Conservation (phyloP, 2,329 filamentous ascomycete species). For the Phialophora expanda region DNA sequence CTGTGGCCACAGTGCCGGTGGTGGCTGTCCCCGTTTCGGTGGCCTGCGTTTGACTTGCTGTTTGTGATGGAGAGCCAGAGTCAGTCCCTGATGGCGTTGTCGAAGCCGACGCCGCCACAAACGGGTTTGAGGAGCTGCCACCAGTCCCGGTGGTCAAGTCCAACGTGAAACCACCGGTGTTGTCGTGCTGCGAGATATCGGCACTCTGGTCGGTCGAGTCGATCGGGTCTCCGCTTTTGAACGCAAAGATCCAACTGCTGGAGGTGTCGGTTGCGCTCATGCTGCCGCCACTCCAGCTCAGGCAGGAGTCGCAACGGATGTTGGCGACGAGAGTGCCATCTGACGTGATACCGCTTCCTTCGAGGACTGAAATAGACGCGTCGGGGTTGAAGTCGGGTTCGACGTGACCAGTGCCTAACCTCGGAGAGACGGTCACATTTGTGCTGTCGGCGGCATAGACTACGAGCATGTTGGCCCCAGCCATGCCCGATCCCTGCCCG, state of each 20-base stretch:
- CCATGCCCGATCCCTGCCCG: slow-evolving; percentile 62
- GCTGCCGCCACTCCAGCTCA: slow-evolving; percentile 58
- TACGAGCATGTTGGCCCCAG: slow-evolving; percentile 63
- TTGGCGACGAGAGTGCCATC: slow-evolving; percentile 62
- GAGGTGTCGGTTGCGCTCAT: slow-evolving; percentile 55
- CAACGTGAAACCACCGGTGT: slow-evolving; percentile 51
- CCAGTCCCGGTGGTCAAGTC: slow-evolving; percentile 58
- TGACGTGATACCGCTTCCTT: slow-evolving; percentile 58
- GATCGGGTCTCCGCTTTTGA: slow-evolving; percentile 53
- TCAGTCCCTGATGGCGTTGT: slow-evolving; percentile 6
- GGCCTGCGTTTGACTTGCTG: not conserved
- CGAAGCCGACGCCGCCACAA: slow-evolving; percentile 32
- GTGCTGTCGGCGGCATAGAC: slow-evolving; percentile 60
- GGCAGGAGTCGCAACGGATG: slow-evolving; percentile 61
- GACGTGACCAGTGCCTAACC: slow-evolving; percentile 52
- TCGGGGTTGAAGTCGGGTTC: slow-evolving; percentile 51
- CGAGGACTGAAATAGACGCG: slow-evolving; percentile 56
- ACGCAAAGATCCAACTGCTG: slow-evolving; percentile 60
- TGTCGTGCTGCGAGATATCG: slow-evolving; percentile 54
- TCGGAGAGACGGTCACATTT: slow-evolving; percentile 64
- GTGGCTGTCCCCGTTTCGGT: slow-evolving; percentile 7
- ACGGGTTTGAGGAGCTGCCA: slow-evolving; percentile 49
- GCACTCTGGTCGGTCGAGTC: slow-evolving; percentile 53
- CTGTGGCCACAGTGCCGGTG: slow-evolving; percentile 13
- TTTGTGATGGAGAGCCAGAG: slow-evolving; percentile 16